Evolutionary conservation across 805 yeast species (phyloP), one percentile per base, ranked within the genome.

Genomic region (Ogataea degrootiae): DNA sequence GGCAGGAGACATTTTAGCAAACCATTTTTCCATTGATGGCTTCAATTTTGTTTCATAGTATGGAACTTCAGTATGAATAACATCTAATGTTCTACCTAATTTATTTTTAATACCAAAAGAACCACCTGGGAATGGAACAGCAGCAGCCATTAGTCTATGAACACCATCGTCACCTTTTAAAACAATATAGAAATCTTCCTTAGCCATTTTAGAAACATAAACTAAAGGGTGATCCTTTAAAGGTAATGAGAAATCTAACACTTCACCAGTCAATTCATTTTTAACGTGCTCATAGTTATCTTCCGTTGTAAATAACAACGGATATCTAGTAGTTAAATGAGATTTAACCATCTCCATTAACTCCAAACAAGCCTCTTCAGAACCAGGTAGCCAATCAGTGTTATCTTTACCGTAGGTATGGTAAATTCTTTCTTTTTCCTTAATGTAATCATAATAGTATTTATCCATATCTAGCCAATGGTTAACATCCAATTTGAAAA

Each of bases 391-490:
- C 80, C 83, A 79, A 54, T 77, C 87, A 53, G 82, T 72, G 58
- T 82, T 81, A 44, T 79, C 77, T 43, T 74, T 72, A 8, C 87
- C 87, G 57, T 80, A 80, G 42, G 73, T 66, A 56, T 74, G 75
- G 62, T 75, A 73, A 41, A 84, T 76, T 48, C 86, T 67, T 57
- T 75, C 64, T 63, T 82, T 83, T 58, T 84, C 88, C 51, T 76
- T 70, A 47, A 83, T 75, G 56, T 84, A 84, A 52, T 80, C 82
- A 62, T 80, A 71, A 59, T 83, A 84, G 65, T 81, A 84, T 62
- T 82, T 83, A 62, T 84, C 90, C 89, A 84, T 84, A 57, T 84
- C 89, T 53, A 84, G 66, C 90, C 90, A 84, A 65, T 84, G 85
- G 62, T 83, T 83, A 35, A 82, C 70, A 59, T 83, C 87, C n/a